Evolutionary conservation across 129 eudicot species (phyloP).

Genomic region (Saposhnikovia divaricata): DNA sequence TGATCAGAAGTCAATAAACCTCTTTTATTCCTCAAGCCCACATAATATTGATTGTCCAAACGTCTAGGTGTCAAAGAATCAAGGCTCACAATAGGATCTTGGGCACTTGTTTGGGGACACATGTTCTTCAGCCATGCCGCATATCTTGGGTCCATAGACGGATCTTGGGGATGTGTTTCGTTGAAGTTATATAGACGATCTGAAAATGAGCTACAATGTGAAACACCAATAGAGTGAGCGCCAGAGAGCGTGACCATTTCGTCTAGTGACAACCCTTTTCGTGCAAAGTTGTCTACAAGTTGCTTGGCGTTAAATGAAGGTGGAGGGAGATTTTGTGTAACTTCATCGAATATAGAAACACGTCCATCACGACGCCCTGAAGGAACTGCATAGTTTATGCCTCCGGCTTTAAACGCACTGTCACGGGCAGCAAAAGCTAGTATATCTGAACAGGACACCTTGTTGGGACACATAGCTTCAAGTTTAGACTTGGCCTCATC

Average conservation of each 20-base stretch:
- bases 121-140: slow-evolving; percentile 4
- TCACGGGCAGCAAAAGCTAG: slow-evolving; percentile 35
- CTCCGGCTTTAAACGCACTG: slow-evolving; percentile 14
- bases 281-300: slow-evolving; percentile 15
- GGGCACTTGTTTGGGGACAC: slow-evolving; percentile 11
- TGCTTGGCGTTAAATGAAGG: slow-evolving; percentile 6
- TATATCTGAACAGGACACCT: slow-evolving; percentile 31
- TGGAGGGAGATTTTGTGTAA: slow-evolving; percentile 12
- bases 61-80: slow-evolving; percentile 19
- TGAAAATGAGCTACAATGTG: slow-evolving; percentile 17
- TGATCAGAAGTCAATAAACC: slow-evolving; percentile 31
- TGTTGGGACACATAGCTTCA: slow-evolving; percentile 30
- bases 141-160: slow-evolving; percentile 19
- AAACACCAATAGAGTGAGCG: slow-evolving; percentile 23
- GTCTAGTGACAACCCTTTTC: slow-evolving; percentile 11
- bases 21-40: not conserved
- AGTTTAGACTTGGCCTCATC: slow-evolving; percentile 33
- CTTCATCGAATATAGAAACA: slow-evolving; percentile 7
- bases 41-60: slow-evolving; percentile 28
- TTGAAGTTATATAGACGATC: slow-evolving; percentile 17
- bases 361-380: slow-evolving; percentile 23
- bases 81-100: slow-evolving; percentile 8
- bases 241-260: slow-evolving; percentile 28
- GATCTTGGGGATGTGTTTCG: slow-evolving; percentile 17
- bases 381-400: slow-evolving; percentile 15